Conservation (phyloP, 1,284 basidiomycete genomes). For the Ustilago bromivora region DNA sequence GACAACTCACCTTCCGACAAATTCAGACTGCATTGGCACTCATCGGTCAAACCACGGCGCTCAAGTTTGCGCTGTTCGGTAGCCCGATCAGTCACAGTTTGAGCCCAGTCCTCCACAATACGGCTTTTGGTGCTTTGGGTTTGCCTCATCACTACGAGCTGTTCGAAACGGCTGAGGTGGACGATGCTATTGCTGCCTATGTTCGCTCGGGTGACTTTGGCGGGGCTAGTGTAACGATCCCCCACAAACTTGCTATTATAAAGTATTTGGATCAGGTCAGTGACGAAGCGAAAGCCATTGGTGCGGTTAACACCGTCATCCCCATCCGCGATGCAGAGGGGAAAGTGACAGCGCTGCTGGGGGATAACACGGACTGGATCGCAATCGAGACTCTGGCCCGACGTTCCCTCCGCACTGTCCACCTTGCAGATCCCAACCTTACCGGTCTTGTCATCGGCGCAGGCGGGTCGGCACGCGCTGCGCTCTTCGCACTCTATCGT, state of each 20-base stretch:
- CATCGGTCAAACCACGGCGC: slow-evolving; percentile 80
- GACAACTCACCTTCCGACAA: slow-evolving; percentile 88
- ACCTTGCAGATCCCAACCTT: slow-evolving; percentile 37
- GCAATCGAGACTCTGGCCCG: slow-evolving; percentile 57
- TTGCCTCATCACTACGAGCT: slow-evolving; percentile 76
- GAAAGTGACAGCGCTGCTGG: slow-evolving; percentile 35
- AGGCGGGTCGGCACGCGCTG: slow-evolving; percentile 66
- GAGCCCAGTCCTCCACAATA: slow-evolving; percentile 93
- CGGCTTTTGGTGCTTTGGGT: slow-evolving; percentile 83
- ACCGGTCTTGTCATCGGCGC: slow-evolving; percentile 67
- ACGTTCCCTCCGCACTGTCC: slow-evolving; percentile 42
- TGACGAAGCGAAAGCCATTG: slow-evolving; percentile 63
- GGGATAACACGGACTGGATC: slow-evolving; percentile 69
- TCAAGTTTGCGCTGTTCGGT: slow-evolving; percentile 87
- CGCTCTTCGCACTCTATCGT: slow-evolving; percentile 65
- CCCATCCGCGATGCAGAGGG: slow-evolving; percentile 42
- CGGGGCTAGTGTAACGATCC: slow-evolving; percentile 87
- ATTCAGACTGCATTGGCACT: slow-evolving; percentile 85
- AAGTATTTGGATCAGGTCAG: slow-evolving; percentile 59
- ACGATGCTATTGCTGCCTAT: slow-evolving; percentile 77
- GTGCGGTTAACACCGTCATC: slow-evolving; percentile 68
- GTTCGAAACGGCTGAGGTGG: slow-evolving; percentile 80
- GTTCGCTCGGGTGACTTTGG: slow-evolving; percentile 83
- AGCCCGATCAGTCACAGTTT: slow-evolving; percentile 88
- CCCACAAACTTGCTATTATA: slow-evolving; percentile 65